Percentiles rank a stretch among this genome's conserved stretches.
Evolutionary conservation across 495 filamentous ascomycete genomes (phyloP).

Genomic region (Daldinia bambusicola): DNA sequence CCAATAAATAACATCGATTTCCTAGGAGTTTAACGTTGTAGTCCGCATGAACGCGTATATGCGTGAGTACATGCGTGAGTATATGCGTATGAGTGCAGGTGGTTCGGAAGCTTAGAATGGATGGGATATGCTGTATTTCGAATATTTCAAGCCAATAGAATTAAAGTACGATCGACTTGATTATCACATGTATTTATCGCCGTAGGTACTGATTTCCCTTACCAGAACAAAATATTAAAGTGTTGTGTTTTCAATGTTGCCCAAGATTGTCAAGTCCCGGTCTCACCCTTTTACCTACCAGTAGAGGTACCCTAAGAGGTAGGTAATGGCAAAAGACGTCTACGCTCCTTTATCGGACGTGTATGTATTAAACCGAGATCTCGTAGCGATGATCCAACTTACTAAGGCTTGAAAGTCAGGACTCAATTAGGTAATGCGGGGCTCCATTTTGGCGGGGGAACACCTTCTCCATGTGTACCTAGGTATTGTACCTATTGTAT

Average conservation of each 20-base stretch:
- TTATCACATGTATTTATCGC: background rate
- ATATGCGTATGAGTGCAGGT: background rate
- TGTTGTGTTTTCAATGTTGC: background rate
- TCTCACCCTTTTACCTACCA: background rate
- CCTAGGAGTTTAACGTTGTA: conserved; percentile 12
- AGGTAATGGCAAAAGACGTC: background rate
- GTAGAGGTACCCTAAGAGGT: too few species aligned
- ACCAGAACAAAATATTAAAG: background rate
- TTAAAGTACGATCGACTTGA: background rate
- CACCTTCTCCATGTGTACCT: too few species aligned
- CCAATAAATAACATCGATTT: conserved; percentile 17
- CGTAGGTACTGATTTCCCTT: background rate
- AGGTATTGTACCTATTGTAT: too few species aligned
- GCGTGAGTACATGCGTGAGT: background rate
- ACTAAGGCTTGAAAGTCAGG: conserved; percentile 8
- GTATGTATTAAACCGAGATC: conserved; percentile 27
- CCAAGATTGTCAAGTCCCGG: background rate
- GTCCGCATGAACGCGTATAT: conserved; percentile 24
- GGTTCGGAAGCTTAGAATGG: background rate
- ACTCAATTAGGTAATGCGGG: conserved; percentile 26
- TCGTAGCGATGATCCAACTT: conserved; percentile 26
- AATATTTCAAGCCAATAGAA: conserved; percentile 4
- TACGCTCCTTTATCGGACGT: conserved; percentile 37
- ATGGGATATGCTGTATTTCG: conserved; percentile 2
- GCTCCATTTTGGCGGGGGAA: conserved; percentile 20